Evolutionary conservation across 2,329 filamentous ascomycete species (phyloP), one percentile per base, ranked within the genome.

Genomic region (Neoascochyta sp.): DNA sequence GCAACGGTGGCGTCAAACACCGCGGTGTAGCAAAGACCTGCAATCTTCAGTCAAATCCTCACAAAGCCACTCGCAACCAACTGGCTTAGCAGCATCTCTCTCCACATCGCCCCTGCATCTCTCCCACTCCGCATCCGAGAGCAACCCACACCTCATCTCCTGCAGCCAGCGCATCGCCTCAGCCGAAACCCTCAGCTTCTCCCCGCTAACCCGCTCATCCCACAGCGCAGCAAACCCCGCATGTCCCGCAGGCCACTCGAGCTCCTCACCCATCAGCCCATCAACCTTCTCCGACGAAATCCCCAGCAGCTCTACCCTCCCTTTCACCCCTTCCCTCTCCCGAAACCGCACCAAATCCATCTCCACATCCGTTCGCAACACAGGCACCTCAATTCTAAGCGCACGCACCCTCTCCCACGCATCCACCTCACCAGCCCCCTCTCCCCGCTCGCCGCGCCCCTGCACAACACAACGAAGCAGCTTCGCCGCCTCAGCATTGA

Each of bases 1-100:
- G 54, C 7, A 75, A 43, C 4, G 68, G 68, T n/a, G 71, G 71
- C 2, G 69, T 67, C n/a, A 71, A 8, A 10, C 57, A 56, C 17
- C 53, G 50, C 4, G 45, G 21, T 16, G 27, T 40, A 22, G 32
- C n/a, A n/a, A n/a, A n/a, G 28, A 15, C 54, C 52, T 65, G 67
- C 25, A 3, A 20, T 4, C 3, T 12, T 48, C 14, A 59, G 59
- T 29, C 48, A 19, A n/a, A 6, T 18, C 2, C 14, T 9, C 19
- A 7, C 11, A 11, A 22, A 25, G 20, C 5, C 17, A 15, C n/a
- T n/a, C 8, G 16, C 9, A 7, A 39, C 45, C 34, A 56, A 60
- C 53, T 39, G 31, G 43, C 31, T 44, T 52, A 29, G n/a, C n/a
- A n/a, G n/a, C n/a, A n/a, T 40, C 48, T 7, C 17, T 26, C 7